Evolutionary conservation across 495 filamentous ascomycete genomes (phyloP).

Genomic region (Lentithecium fluviatile): DNA sequence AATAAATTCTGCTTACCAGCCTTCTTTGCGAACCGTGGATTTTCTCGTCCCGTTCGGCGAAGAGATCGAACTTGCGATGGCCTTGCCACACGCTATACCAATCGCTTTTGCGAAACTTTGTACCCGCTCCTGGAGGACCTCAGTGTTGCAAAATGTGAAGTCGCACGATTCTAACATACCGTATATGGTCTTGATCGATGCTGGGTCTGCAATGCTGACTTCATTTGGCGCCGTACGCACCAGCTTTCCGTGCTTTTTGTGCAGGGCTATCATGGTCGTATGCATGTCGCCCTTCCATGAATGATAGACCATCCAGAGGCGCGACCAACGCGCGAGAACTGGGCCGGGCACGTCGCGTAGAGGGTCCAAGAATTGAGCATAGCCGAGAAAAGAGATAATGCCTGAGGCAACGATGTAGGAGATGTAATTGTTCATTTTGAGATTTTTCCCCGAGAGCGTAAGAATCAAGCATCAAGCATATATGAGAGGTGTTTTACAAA

Average conservation of each 20-base stretch:
- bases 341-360: constrained; percentile 38
- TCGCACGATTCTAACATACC: constrained; percentile 8
- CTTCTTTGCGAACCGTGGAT: constrained; percentile 39
- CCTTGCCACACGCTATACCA: constrained; percentile 44
- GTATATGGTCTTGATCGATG: constrained; percentile 42
- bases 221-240: constrained; percentile 39
- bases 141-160: too few species aligned
- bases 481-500: too few species aligned
- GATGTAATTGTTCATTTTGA: too few species aligned
- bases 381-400: too few species aligned
- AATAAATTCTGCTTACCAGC: constrained; percentile 38
- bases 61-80: constrained; percentile 42
- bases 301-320: constrained; percentile 38
- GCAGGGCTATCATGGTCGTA: constrained; percentile 30
- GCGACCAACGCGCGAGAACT: constrained; percentile 32
- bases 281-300: constrained; percentile 37
- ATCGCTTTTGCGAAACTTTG: constrained; percentile 39
- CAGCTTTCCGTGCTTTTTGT: constrained; percentile 34
- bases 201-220: constrained; percentile 37
- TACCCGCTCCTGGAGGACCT: too few species aligned
- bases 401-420: too few species aligned
- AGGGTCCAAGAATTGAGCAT: constrained; percentile 17
- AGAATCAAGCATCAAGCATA: too few species aligned
- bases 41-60: constrained; percentile 38
- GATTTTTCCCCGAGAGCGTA: too few species aligned